Conservation (phyloP, 495 filamentous ascomycete species). For the Penicillium steckii region DNA sequence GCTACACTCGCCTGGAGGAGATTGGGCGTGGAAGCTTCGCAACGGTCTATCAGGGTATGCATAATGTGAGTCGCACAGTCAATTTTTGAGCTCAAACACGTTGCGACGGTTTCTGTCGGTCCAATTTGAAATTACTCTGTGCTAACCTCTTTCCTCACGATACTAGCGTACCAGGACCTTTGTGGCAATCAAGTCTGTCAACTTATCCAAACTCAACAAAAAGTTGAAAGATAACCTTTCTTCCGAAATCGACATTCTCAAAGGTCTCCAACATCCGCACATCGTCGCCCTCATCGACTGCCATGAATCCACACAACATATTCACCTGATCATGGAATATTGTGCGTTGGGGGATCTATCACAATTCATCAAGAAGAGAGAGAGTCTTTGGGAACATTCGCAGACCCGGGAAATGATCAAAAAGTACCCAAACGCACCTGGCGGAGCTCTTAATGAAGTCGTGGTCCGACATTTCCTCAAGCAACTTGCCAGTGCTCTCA, state of each 20-base stretch:
- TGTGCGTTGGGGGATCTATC: slow-evolving; percentile 93
- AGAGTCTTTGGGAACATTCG: slow-evolving; percentile 69
- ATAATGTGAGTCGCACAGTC: slow-evolving; percentile 66
- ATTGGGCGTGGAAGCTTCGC: slow-evolving; percentile 97
- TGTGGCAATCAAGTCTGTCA: slow-evolving; percentile 97
- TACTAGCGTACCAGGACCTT: slow-evolving; percentile 56
- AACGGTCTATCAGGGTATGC: slow-evolving; percentile 82
- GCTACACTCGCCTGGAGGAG: slow-evolving; percentile 74
- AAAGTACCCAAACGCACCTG: slow-evolving; percentile 81
- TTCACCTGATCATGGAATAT: slow-evolving; percentile 98
- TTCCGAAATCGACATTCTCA: slow-evolving; percentile 91
- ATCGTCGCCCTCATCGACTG: slow-evolving; percentile 96
- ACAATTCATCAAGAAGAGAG: slow-evolving; percentile 89
- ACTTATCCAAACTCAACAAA: slow-evolving; percentile 82
- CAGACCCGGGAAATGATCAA: slow-evolving; percentile 80
- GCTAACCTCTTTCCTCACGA: slow-evolving; percentile 39
- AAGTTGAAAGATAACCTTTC: slow-evolving; percentile 96
- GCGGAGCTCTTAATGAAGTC: slow-evolving; percentile 88
- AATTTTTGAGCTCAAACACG: neutral
- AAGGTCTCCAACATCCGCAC: slow-evolving; percentile 88
- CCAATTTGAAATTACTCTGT: no score
- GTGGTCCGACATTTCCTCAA: slow-evolving; percentile 93
- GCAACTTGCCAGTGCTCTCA: slow-evolving; percentile 87
- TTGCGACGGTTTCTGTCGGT: neutral
- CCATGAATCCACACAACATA: slow-evolving; percentile 78